Evolutionary conservation across 2,329 filamentous ascomycete genomes (phyloP), one percentile per base, ranked within the genome.

Genomic region (Xenoacremonium recifei): DNA sequence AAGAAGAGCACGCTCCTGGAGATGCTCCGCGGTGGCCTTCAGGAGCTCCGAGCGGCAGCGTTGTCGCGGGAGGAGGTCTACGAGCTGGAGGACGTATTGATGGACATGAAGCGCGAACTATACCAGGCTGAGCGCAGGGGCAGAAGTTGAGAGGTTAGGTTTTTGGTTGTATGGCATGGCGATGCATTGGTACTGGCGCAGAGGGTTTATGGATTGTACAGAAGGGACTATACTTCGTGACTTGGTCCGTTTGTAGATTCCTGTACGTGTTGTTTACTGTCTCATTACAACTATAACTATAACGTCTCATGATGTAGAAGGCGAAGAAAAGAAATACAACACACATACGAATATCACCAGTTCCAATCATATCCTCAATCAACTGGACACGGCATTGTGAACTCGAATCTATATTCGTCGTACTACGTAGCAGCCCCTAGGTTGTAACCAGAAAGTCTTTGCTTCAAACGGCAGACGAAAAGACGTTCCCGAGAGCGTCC

Each of bases 41-140:
- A 73, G 16, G 75, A 81, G 49, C 70, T 90, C 44, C 77, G 75
- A 40, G 68, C 67, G 20, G 72, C 82, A 17, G 71, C 77, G 13
- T 65, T 95, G 31, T 80, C 80, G 13, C 74, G 79, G 10, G 72
- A 78, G 10, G 82, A 88, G 47, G 79, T 89, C 39, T 76, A 82
- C 45, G 75, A 84, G 59, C 75, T 93, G 51, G 88, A 93, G 58
- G 85, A 91, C 59, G 69, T 89, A 54, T 73, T 93, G 59, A 88
- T 91, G 70, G 85, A 92, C 61, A 80, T 92, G 50, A 84, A 87
- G 62, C 75, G 79, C 49, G 82, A 86, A 61, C 74, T 91, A 38
- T 87, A 86, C 61, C 80, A 84, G 42, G 88, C 87, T 13, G 82
- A 82, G 55, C 71, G 71, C 55, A 75, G 85, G 47, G 75, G 78